Evolutionary conservation across 73 alveolate species (phyloP), one percentile per base, ranked within the genome.

Genomic region (Blepharisma japonicum): DNA sequence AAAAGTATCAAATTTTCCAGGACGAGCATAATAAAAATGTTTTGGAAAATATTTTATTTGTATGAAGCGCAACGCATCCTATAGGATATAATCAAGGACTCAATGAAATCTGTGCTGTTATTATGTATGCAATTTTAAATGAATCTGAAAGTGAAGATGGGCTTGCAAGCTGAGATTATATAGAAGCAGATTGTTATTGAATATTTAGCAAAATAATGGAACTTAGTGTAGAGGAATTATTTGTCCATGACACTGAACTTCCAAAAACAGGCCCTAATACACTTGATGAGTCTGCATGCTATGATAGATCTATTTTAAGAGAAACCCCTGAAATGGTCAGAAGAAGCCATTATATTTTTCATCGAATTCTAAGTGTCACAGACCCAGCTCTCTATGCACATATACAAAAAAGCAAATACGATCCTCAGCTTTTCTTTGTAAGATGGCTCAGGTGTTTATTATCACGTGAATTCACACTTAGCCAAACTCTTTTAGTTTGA

Each of bases 31-130:
- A 78, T 14, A 88, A 89, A 80, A 87, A 72, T 74, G 68, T 78
- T 6, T 67, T 89, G 82, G 71, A 74, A 6, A 86, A 83, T 68
- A 86, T 84, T 45, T 88, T 94, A 53, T 91, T 79, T 80, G 77
- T 89, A 23, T 94, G 96, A 95, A 81, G 95, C 55, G 91, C 86
- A 81, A 90, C 85, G 66, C 71, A 80, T 82, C 85, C 87, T 47
- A 61, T 87, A 27, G 86, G 87, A 7, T 94, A 91, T 83, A 90
- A 88, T 46, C 92, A 94, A 70, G 97, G 98, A 66, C 86, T 94
- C 94, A 94, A 91, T 87, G 98, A 94, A 55, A 71, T 94, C 20
- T 68, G 89, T 39, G 97, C 96, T 9, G 81, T 94, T 6, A 81
- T 92, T 45, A 56, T 84, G 38, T 89, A 72, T 87, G 86, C 90